Evolutionary conservation across 2,329 filamentous ascomycete species (phyloP).

Genomic region (Clonostachys sp.): DNA sequence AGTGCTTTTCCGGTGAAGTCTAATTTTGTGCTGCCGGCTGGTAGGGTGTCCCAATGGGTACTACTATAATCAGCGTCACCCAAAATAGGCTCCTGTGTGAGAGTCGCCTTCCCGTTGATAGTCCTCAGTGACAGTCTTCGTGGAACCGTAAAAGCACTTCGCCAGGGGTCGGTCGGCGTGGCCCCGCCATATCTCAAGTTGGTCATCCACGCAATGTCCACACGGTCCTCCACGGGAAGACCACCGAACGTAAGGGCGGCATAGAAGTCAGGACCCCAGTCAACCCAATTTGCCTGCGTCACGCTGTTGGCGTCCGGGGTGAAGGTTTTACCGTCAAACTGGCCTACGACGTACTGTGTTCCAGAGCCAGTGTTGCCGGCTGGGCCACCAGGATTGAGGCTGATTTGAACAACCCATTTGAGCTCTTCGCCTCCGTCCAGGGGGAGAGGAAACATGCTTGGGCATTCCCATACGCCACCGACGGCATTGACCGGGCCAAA

Average conservation of each 20-base stretch:
- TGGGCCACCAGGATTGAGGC: conserved; percentile 53
- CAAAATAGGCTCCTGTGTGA: conserved; percentile 1
- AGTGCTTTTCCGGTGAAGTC: conserved; percentile 2
- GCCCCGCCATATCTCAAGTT: conserved; percentile 2
- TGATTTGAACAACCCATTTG: conserved; percentile 40
- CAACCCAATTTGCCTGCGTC: neutral
- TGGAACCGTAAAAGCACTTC: conserved; percentile 1
- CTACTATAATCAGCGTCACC: neutral
- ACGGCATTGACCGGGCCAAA: conserved; percentile 48
- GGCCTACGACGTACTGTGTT: conserved; percentile 51
- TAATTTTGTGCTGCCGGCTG: conserved; percentile 1
- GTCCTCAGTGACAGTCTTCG: neutral
- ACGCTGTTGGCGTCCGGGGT: conserved; percentile 1
- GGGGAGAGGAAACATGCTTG: conserved; percentile 54
- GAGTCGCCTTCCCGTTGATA: neutral
- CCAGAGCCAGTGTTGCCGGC: conserved; percentile 42
- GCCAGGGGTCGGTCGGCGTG: conserved; percentile 3
- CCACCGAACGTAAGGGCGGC: conserved; percentile 1
- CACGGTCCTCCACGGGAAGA: neutral
- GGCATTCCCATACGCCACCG: conserved; percentile 58
- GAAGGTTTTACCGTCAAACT: conserved; percentile 63
- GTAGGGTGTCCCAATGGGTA: neutral
- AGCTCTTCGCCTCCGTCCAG: conserved; percentile 18
- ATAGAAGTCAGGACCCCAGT: conserved; percentile 3
- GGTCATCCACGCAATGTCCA: conserved; percentile 3